Evolutionary conservation across 345 rosid species (phyloP).

Genomic region (Linum lewisii): DNA sequence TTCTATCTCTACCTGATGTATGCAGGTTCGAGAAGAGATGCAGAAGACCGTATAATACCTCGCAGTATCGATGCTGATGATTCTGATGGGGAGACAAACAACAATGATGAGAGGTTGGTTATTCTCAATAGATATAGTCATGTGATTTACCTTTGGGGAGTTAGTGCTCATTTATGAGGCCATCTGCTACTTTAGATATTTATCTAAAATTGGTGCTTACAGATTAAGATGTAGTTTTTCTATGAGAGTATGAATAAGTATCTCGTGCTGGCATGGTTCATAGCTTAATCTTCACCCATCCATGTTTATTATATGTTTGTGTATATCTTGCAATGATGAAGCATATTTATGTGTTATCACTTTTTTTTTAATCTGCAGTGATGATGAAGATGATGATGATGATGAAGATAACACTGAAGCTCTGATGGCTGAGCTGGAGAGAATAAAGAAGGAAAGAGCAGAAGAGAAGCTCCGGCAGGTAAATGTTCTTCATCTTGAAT

Average conservation of each 20-base stretch:
- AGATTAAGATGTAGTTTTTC: too few species aligned
- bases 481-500: conserved; percentile 4
- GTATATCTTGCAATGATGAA: too few species aligned
- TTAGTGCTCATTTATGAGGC: not conserved
- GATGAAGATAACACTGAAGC: conserved; percentile 88
- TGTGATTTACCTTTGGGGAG: not conserved
- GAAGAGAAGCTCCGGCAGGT: conserved; percentile 86
- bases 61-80: conserved; percentile 94
- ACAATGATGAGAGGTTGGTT: conserved; percentile 55
- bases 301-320: too few species aligned
- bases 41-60: conserved; percentile 73
- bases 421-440: conserved; percentile 89
- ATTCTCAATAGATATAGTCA: not conserved
- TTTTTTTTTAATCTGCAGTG: conserved; percentile 10
- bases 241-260: too few species aligned
- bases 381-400: conserved; percentile 39
- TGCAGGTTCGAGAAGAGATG: conserved; percentile 62
- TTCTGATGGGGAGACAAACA: conserved; percentile 71
- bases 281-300: too few species aligned
- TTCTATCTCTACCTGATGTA: conserved; percentile 16
- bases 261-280: too few species aligned
- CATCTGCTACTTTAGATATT: too few species aligned
- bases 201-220: too few species aligned
- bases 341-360: not conserved
- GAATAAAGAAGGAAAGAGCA: conserved; percentile 85